Percentiles rank a stretch among this genome's conserved stretches.
Evolutionary conservation across 257 asterid species (phyloP).

Genomic region (Perilla frutescens): DNA sequence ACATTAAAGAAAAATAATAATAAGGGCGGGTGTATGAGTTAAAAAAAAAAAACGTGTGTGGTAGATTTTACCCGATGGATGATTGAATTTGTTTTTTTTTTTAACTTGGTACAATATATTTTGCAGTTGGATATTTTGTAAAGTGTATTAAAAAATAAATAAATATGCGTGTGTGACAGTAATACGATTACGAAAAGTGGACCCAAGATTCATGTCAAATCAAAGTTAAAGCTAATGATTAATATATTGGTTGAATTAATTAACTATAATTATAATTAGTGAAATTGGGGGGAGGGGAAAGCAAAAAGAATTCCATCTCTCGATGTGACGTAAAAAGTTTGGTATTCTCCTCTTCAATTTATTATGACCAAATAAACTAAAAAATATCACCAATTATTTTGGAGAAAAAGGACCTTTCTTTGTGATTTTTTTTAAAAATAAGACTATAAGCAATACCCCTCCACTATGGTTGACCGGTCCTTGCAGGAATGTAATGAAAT

Average conservation of each 20-base stretch:
- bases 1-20: no score
- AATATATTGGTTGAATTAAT: background rate
- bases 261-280: background rate
- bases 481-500: background rate
- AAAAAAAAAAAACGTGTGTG: no score
- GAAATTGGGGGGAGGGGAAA: no score
- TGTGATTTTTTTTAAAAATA: background rate
- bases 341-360: background rate
- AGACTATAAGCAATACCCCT: background rate
- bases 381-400: background rate
- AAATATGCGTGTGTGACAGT: background rate
- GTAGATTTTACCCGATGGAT: no score
- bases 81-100: no score
- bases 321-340: background rate
- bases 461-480: conserved; percentile 23
- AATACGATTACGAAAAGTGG: no score
- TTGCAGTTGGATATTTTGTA: no score
- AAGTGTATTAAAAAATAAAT: no score
- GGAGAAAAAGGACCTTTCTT: background rate
- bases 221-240: background rate
- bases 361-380: no score
- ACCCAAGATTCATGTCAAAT: background rate
- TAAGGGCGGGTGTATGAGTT: no score
- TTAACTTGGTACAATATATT: no score
- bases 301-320: background rate